Evolutionary conservation across 1,139 yeast species (phyloP).

Genomic region (Kodamaea fungicola): DNA sequence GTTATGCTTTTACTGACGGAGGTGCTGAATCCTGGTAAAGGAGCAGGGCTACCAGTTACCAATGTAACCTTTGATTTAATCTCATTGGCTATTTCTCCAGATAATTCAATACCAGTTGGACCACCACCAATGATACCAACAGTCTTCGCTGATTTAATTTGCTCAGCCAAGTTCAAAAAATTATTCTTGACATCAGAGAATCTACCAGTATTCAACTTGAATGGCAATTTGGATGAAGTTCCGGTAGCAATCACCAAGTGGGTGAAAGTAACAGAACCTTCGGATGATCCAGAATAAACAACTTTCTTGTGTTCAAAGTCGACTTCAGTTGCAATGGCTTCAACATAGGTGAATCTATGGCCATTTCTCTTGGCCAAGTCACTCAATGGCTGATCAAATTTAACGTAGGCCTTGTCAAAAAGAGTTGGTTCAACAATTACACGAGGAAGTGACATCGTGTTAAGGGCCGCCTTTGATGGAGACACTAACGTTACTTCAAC

Average conservation of each 20-base stretch:
- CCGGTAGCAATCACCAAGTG: slow-evolving; percentile 36
- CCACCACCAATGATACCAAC: slow-evolving; percentile 42
- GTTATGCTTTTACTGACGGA: slow-evolving; percentile 14
- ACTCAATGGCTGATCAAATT: slow-evolving; percentile 15
- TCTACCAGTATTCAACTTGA: slow-evolving; percentile 21
- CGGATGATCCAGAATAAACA: slow-evolving; percentile 9
- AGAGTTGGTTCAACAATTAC: slow-evolving; percentile 24
- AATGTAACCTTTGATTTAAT: slow-evolving; percentile 21
- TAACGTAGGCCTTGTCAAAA: slow-evolving; percentile 16
- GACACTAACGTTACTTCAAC: slow-evolving; percentile 14
- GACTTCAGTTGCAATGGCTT: slow-evolving; percentile 20
- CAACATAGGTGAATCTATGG: slow-evolving; percentile 15
- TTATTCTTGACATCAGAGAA: slow-evolving; percentile 11
- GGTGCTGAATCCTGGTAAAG: slow-evolving; percentile 18
- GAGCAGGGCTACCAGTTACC: slow-evolving; percentile 25
- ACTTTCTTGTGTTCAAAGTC: slow-evolving; percentile 19
- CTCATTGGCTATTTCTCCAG: slow-evolving; percentile 30
- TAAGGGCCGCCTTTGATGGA: slow-evolving; percentile 17
- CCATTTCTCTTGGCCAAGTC: slow-evolving; percentile 9
- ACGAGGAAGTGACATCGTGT: slow-evolving; percentile 29
- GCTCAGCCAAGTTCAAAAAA: slow-evolving; percentile 13
- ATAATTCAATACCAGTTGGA: slow-evolving; percentile 36
- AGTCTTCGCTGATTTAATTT: slow-evolving; percentile 17
- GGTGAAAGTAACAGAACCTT: slow-evolving; percentile 21
- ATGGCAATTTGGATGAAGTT: slow-evolving; percentile 20